These are phyloP conservation scores for Aspergillus novoparasiticus DNA, from an alignment of 2,329 filamentous ascomycete genomes.

Conservation along the genomic window DNA sequence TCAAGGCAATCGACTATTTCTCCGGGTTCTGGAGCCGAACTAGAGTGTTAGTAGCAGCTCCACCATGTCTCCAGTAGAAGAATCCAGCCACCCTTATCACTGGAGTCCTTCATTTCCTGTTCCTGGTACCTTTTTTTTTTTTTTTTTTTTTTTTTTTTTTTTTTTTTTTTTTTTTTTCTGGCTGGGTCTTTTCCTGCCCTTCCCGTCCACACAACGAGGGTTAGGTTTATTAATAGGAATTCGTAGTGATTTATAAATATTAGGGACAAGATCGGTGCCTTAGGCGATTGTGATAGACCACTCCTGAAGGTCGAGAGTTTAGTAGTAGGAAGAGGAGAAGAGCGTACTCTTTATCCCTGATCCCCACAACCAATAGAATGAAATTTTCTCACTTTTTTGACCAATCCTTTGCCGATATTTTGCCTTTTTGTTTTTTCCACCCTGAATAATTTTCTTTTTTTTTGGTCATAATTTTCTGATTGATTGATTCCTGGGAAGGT, in stretches of 20 bases:
- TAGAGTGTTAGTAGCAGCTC: constrained; percentile 12
- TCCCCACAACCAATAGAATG: constrained; percentile 17
- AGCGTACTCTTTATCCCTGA: constrained; percentile 5
- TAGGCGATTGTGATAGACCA: background rate
- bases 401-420: constrained; percentile 1
- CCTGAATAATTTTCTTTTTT: background rate
- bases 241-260: background rate
- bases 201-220: background rate
- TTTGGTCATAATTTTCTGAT: background rate
- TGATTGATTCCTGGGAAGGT: constrained; percentile 13
- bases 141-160: constrained; percentile 15
- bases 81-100: constrained; percentile 8
- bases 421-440: background rate
- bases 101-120: constrained; percentile 7
- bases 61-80: constrained; percentile 12
- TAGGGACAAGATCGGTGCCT: background rate
- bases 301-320: too few relatives aligned
- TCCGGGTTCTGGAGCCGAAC: constrained; percentile 19
- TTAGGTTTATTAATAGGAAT: constrained; percentile 9
- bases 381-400: constrained; percentile 8
- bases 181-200: constrained; percentile 2
- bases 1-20: constrained; percentile 17
- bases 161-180: constrained; percentile 9
- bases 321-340: background rate
- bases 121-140: constrained; percentile 9